Conservation (phyloP, 306 rosid genomes). For the Cyamopsis tetragonoloba region DNA sequence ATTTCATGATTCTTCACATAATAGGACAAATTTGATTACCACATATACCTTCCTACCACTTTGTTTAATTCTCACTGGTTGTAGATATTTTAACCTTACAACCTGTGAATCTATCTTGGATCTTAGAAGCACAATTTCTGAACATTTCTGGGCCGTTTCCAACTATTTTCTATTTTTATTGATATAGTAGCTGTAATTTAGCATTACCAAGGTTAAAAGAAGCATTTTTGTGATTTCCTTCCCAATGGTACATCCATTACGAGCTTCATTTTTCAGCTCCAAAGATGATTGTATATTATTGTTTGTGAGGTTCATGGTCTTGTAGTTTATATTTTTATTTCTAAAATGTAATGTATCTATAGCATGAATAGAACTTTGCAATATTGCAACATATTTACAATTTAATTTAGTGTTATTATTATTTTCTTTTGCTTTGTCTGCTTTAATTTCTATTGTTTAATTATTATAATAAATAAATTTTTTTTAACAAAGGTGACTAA, state of each 20-base stretch:
- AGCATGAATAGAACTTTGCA: not conserved
- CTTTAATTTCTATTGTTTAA: too few relatives aligned
- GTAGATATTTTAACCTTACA: slow-evolving; percentile 34
- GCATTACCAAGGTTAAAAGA: slow-evolving; percentile 38
- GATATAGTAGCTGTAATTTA: not conserved
- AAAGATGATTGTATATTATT: slow-evolving; percentile 19
- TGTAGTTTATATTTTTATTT: slow-evolving; percentile 7
- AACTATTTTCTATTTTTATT: not conserved
- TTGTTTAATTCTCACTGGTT: slow-evolving; percentile 29
- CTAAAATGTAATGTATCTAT: slow-evolving; percentile 19
- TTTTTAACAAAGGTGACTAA: too few relatives aligned
- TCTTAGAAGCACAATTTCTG: slow-evolving; percentile 25
- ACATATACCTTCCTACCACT: not conserved
- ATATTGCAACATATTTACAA: not conserved
- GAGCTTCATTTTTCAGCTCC: slow-evolving; percentile 63
- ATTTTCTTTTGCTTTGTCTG: too few relatives aligned
- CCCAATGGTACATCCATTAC: slow-evolving; percentile 30
- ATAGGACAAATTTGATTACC: slow-evolving; percentile 1
- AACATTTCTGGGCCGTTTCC: slow-evolving; percentile 17
- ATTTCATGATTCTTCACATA: slow-evolving; percentile 12
- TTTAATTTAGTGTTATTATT: too few relatives aligned
- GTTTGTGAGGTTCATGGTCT: not conserved
- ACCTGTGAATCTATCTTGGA: slow-evolving; percentile 36
- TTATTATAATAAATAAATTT: too few relatives aligned
- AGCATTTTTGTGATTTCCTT: slow-evolving; percentile 79